Percentiles rank a stretch among this genome's conserved stretches.
Evolutionary conservation across 345 rosid genomes (phyloP).

Genomic region (Alliaria petiolata): DNA sequence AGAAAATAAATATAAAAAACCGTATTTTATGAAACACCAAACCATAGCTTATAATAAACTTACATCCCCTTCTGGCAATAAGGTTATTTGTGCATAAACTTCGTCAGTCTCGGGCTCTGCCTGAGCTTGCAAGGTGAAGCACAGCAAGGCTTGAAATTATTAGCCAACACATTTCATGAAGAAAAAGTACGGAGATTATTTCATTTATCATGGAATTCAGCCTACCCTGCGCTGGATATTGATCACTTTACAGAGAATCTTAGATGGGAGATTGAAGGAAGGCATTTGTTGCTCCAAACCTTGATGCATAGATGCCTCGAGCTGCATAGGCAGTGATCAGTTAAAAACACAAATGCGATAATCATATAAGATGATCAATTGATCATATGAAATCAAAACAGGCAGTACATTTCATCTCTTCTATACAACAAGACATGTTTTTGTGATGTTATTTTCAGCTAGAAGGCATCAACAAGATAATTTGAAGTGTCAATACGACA

Average conservation of each 20-base stretch:
- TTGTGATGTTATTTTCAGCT: too few species aligned
- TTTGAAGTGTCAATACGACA: too few species aligned
- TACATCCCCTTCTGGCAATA: conserved; percentile 73
- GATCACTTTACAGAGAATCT: conserved; percentile 96
- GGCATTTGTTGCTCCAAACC: conserved; percentile 79
- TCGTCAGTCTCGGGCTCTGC: conserved; percentile 94
- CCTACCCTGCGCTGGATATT: conserved; percentile 84
- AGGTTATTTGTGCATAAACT: conserved; percentile 86
- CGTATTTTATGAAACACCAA: neutral
- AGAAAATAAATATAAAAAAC: neutral
- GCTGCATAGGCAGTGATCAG: conserved; percentile 40
- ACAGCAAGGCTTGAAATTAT: conserved; percentile 3
- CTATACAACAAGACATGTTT: too few species aligned
- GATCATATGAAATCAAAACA: neutral
- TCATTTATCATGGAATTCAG: conserved; percentile 5
- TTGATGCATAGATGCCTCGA: conserved; percentile 94
- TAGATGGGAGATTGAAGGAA: conserved; percentile 77
- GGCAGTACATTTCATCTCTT: too few species aligned
- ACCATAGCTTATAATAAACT: conserved; percentile 15
- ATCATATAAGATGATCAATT: neutral
- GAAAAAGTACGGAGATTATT: neutral
- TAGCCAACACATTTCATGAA: neutral
- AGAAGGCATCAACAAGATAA: neutral
- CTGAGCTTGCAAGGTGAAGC: conserved; percentile 40
- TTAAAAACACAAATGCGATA: neutral